Evolutionary conservation across 106 monocot genomes (phyloP), one percentile per base, ranked within the genome.

Genomic region (Acorus calamus): DNA sequence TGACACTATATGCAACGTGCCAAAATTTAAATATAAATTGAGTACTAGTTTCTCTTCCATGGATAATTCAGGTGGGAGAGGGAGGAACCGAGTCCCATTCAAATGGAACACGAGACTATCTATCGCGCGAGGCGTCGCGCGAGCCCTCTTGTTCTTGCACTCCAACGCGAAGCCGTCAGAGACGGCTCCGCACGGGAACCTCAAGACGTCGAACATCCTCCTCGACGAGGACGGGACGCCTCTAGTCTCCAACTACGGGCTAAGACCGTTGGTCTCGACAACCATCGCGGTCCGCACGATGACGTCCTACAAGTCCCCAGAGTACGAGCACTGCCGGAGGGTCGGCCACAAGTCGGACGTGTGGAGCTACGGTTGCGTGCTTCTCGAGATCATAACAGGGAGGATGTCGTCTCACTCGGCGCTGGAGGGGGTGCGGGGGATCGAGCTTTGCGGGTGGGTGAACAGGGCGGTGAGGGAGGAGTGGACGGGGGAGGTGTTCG

Each of bases 401-500:
- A 72, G 54, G 61, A 2, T 57, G 5, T 48, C 73, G 0, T 8
- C 54, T 3, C n/a, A 47, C 7, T 49, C 67, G 7, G 14, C 50
- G 1, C 42, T 42, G 28, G 7, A 8, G 56, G 64, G 46, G 14
- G 11, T 9, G 5, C 3, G 48, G 49, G 68, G 62, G 42, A 45
- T 13, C 2, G 49, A 68, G 44, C 28, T 78, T 11, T 50, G 62
- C 5, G 10, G 7, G 3, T 78, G 78, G 73, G 73, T 78, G 49
- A 52, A 68, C 41, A 41, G 52, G 43, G 72, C 78, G 45, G 78
- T 78, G 7, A 51, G 78, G 28, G 78, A 78, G 62, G 78, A 78
- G 72, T 78, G 73, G 78, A 78, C 78, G 8, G 43, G 41, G 2
- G 73, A 78, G 57, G 78, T 78, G 56, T 68, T 78, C 12, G 78